Conservation (phyloP, 2,329 filamentous ascomycete species). For the Calonectria pseudoturangicola region DNA sequence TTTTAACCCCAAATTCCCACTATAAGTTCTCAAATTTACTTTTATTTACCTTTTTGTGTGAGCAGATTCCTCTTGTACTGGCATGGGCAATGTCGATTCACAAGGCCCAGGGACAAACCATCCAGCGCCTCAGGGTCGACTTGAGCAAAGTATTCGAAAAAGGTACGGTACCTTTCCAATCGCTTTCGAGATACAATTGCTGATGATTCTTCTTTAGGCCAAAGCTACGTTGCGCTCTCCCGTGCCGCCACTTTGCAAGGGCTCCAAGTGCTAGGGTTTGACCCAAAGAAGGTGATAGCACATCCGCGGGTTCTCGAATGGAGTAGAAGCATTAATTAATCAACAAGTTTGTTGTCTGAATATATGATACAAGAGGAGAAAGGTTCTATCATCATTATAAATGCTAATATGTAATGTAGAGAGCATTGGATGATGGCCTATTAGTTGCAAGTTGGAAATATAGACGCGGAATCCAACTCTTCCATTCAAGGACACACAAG, state of each 20-base stretch:
- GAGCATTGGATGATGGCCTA: no score
- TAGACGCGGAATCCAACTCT: no score
- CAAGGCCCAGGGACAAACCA: slow-evolving; percentile 12
- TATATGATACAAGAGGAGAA: background rate
- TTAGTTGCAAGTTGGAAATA: no score
- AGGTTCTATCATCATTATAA: no score
- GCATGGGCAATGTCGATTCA: slow-evolving; percentile 16
- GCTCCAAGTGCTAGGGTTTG: background rate
- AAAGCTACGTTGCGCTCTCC: slow-evolving; percentile 11
- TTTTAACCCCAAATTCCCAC: background rate
- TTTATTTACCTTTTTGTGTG: no score
- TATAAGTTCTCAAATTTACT: background rate
- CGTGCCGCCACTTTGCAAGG: slow-evolving; percentile 5
- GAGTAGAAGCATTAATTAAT: background rate
- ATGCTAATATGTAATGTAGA: no score
- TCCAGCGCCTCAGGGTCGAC: background rate
- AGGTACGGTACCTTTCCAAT: background rate
- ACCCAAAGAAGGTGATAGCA: background rate
- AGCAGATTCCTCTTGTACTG: slow-evolving; percentile 2
- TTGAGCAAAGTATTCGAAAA: slow-evolving; percentile 20
- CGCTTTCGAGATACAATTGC: background rate
- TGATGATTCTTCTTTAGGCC: background rate
- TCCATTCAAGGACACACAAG: no score
- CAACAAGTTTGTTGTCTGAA: background rate
- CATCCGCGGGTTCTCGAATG: slow-evolving; percentile 11